Base-by-base conservation (phyloP, 2,329 filamentous ascomycete genomes). In the Colletotrichum costaricense region DNA sequence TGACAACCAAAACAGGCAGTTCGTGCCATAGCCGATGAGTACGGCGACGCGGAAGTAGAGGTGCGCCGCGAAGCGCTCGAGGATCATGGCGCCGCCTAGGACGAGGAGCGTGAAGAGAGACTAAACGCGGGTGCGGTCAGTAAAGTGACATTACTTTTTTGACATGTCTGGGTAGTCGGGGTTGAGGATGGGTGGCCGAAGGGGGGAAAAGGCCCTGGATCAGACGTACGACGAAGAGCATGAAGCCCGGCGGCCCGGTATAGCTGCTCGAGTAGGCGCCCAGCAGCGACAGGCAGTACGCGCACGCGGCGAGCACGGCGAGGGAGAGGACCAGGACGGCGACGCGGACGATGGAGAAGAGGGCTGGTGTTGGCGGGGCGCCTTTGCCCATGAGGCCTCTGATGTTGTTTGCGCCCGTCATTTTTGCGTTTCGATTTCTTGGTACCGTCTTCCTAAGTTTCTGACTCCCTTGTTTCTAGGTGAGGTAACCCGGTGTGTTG, bases 151-250 rank as follows among this genome's bases (percentile, higher is more conserved):
- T 52, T 35, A 2, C 1, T 66, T 77, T 77, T 42, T 14, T 42
- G 16, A 16, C 5, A 5, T 19, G 16, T 7, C 16, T 42, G 38
- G 38, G 38, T 19, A 0, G 4, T 7, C 0, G 33, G 33, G 33
- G 11, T 11, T 42, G 38, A 7, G 14, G 14, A 6, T 16, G 14
- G 6, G 7, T 1, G 8, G 9, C 2, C 7, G 9, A 22, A 54
- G 7, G 6, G 6, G 9, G 1, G 14, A 74, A 69, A 77, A 73
- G 55, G 74, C 4, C 26, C 26, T 3, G 8, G 8, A 9, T 3
- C 46, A 68, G 66, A 76, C 84, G 79, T 76, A 88, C 86, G 46
- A 86, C 82, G 70, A 88, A 88, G 73, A 87, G 83, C 56, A 87
- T 79, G 74, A 88, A 86, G 46, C 82, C 84, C 2, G 81, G 80